Conservation (phyloP, 805 yeast genomes). For the Tetrapisispora namnaoensis region DNA sequence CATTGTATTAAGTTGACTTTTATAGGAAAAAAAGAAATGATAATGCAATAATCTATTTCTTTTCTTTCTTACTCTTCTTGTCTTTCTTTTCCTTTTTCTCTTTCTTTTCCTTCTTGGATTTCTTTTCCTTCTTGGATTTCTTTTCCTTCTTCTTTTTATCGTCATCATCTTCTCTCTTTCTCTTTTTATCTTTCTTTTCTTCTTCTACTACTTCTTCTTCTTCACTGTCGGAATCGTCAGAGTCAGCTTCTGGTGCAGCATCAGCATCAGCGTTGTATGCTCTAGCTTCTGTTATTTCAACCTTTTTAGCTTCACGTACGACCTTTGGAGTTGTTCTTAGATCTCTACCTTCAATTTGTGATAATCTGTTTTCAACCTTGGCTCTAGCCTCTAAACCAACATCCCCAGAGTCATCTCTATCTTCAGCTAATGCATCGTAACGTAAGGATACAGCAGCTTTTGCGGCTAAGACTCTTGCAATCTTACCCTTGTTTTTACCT, state of each 20-base stretch:
- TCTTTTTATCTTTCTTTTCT: conserved; percentile 1
- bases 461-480: conserved; percentile 97
- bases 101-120: conserved; percentile 16
- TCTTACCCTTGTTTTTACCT: conserved; percentile 97
- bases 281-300: conserved; percentile 73
- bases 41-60: conserved; percentile 12
- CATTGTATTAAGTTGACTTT: neutral
- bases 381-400: conserved; percentile 85
- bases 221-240: conserved; percentile 30
- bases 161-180: conserved; percentile 43
- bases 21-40: neutral
- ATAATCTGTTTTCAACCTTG: conserved; percentile 88
- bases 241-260: conserved; percentile 32
- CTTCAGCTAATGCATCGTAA: conserved; percentile 95
- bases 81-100: conserved; percentile 1
- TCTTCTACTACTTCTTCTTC: conserved; percentile 29
- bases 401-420: conserved; percentile 91
- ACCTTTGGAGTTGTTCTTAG: conserved; percentile 81
- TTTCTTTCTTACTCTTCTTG: conserved; percentile 29
- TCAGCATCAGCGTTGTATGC: conserved; percentile 96
- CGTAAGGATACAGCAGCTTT: conserved; percentile 95
- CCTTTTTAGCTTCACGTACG: conserved; percentile 74
- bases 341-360: conserved; percentile 95
- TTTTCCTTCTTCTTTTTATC: conserved; percentile 1
- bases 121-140: conserved; percentile 1